Base-by-base conservation (phyloP, 305 asterid genomes). In the Ilex paraguariensis region DNA sequence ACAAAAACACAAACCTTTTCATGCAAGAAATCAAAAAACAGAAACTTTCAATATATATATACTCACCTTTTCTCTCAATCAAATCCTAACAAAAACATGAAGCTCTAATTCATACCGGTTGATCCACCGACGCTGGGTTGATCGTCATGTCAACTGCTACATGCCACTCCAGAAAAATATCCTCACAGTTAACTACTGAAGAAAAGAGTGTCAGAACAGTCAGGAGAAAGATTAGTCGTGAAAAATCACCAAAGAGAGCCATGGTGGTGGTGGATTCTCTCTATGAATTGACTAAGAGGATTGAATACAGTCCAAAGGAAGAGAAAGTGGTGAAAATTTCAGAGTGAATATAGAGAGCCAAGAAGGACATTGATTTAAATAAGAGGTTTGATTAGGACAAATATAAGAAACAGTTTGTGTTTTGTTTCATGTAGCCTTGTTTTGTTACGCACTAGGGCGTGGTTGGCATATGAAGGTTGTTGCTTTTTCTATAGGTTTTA, bases 151-250 rank as follows among this genome's bases (percentile, higher is more conserved):
- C 54, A 21, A 78, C 6, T 6, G 78, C 75, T n/a, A 82, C 85
- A 59, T 67, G 84, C 96, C 96, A 87, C 6, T 81, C 80, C 0
- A 79, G 68, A 36, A 68, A 78, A 58, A 83, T 66, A 4, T 82
- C 84, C 0, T 61, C 81, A 2, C 79, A 84, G 2, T 31, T 57
- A 7, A 50, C 82, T 6, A 40, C 17, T 4, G 5, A 15, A 0
- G n/a, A 11, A 1, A 67, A 4, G 0, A 56, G 44, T 32, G 42
- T 56, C 7, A 32, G 3, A 11, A 56, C 3, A 2, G 45, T 28
- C 3, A n/a, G 6, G 6, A 1, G n/a, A 10, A n/a, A 59, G 42
- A 60, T 36, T 14, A 42, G 31, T 15, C 44, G 46, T 60, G 12
- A 33, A 21, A 32, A 14, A 31, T 30, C 3, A 1, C 31, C 13